Evolutionary conservation across 2,329 filamentous ascomycete genomes (phyloP), one percentile per base, ranked within the genome.

Genomic region (Epichloe glyceriae): DNA sequence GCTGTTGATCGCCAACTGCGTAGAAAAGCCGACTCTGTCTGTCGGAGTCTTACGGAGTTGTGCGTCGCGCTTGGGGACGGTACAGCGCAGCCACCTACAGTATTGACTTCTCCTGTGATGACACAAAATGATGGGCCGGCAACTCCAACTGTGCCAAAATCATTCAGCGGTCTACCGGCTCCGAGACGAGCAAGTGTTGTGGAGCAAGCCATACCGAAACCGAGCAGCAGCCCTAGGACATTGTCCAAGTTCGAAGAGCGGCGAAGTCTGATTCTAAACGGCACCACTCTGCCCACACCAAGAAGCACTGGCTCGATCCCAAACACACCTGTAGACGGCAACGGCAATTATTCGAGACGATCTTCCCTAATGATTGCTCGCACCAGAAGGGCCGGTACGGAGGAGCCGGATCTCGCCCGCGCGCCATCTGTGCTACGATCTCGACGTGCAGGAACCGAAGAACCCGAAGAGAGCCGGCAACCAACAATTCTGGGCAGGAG

Each of bases 11-110:
- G 93, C 47, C 88, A 95, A 63, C 74, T 95, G 15, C 82, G 89
- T 46, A 82, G 91, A 55, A 96, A 95, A 67, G 88, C 88, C 30
- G 91, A 98, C 63, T 89, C 86, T 61, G 82, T 98, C 63, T 97
- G 93, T 64, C 85, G 91, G 50, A 93, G 86, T 61, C 70, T 98
- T 56, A 97, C 91, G 0, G 93, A 98, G 66, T 74, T 98, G 6
- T 95, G 88, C 62, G 78, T 98, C 51, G 86, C 89, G 1, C 71
- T 98, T 50, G 82, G 83, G 33, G 85, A 80, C 40, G 64, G 63
- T 3, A 44, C 46, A 22, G 41, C 47, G 20, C 60, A 56, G 33
- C 45, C 51, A 19, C 15, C 53, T 52, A 53, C 51, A 17, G 15
- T 48, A 40, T 19, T 52, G 19, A 47, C 54, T 53, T 22, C 51